Conservation (phyloP, 495 filamentous ascomycete genomes). For the Lasiosphaeria hispida region DNA sequence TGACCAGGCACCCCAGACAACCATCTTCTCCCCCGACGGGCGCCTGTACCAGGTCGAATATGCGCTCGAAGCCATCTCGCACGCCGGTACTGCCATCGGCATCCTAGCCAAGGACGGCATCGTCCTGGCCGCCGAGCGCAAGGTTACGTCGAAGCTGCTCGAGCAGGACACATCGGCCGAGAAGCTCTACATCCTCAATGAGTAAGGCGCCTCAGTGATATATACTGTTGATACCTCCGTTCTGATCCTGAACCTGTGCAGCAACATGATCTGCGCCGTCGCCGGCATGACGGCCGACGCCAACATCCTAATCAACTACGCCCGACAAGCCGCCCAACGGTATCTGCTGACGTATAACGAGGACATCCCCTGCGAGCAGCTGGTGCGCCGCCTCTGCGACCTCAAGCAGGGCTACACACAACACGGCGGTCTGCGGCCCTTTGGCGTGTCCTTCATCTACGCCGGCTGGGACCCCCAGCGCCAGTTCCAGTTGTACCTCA, state of each 20-base stretch:
- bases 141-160: slow-evolving; percentile 97
- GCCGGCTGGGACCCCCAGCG: slow-evolving; percentile 92
- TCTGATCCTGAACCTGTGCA: slow-evolving; percentile 31
- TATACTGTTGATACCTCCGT: not conserved
- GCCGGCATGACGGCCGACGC: slow-evolving; percentile 99
- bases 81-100: slow-evolving; percentile 93
- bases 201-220: slow-evolving; percentile 57
- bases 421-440: slow-evolving; percentile 94
- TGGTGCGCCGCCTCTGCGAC: slow-evolving; percentile 94
- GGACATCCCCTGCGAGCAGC: slow-evolving; percentile 98
- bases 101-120: slow-evolving; percentile 98
- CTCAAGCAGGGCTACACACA: slow-evolving; percentile 99
- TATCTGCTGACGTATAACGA: slow-evolving; percentile 99
- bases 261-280: slow-evolving; percentile 99
- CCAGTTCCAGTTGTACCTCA: slow-evolving; percentile 98
- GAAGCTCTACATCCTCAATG: slow-evolving; percentile 99
- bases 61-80: slow-evolving; percentile 96
- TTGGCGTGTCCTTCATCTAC: slow-evolving; percentile 99
- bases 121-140: slow-evolving; percentile 96
- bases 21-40: slow-evolving; percentile 98
- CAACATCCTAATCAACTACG: slow-evolving; percentile 99
- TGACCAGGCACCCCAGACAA: slow-evolving; percentile 65
- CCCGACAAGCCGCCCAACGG: slow-evolving; percentile 90
- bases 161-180: slow-evolving; percentile 99
- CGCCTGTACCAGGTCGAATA: slow-evolving; percentile 99